These are phyloP conservation scores for Mycena venus DNA, from an alignment of 768 basidiomycete genomes.

Conservation along the genomic window DNA sequence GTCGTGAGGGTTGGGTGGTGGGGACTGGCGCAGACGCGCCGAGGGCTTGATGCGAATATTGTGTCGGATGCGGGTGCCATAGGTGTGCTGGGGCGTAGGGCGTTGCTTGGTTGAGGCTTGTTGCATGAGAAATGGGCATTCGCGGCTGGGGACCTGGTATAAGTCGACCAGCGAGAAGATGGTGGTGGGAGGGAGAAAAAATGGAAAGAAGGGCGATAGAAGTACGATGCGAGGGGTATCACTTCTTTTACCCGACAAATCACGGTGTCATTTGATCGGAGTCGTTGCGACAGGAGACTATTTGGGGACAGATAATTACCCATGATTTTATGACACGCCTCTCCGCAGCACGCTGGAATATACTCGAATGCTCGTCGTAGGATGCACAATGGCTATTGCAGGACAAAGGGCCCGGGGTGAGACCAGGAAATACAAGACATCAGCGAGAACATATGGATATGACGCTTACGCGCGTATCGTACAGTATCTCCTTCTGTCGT, in stretches of 20 bases:
- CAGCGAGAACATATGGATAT: too few species aligned
- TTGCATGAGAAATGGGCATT: slow-evolving; percentile 27
- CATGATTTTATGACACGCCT: too few species aligned
- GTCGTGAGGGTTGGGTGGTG: slow-evolving; percentile 51
- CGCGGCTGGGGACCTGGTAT: not conserved
- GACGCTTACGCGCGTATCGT: too few species aligned
- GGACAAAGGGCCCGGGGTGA: too few species aligned
- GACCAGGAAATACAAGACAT: too few species aligned
- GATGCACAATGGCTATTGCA: too few species aligned
- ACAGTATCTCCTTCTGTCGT: too few species aligned
- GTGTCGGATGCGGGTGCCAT: slow-evolving; percentile 69
- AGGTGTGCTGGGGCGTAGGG: slow-evolving; percentile 52
- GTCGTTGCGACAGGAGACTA: not conserved
- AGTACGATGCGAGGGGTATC: slow-evolving; percentile 37
- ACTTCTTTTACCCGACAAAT: not conserved
- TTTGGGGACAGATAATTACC: too few species aligned
- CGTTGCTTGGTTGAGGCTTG: slow-evolving; percentile 32
- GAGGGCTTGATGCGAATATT: slow-evolving; percentile 67
- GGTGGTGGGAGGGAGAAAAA: slow-evolving; percentile 33
- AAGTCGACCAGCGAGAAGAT: slow-evolving; percentile 43
- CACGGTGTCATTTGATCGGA: not conserved
- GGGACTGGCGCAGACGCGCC: slow-evolving; percentile 61
- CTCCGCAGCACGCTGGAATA: too few species aligned
- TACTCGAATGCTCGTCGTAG: too few species aligned
- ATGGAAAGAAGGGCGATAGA: slow-evolving; percentile 35